phyloP scores from a whole-genome alignment of 78 protist species.

The Capsaspora owczarzaki region DNA sequence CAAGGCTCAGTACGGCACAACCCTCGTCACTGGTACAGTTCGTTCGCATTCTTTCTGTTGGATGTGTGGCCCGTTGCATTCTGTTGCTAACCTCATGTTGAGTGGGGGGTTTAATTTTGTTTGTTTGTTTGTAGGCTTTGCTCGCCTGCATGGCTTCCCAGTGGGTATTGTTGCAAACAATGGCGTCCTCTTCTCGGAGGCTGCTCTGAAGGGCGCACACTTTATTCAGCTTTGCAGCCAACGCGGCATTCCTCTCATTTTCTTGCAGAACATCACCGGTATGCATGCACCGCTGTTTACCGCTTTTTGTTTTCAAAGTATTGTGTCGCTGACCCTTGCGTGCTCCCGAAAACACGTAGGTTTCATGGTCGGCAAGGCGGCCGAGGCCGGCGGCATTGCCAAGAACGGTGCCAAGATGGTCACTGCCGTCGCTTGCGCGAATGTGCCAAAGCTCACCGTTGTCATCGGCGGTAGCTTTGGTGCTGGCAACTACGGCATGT shows the following conservation, averaged over 20 bases:
- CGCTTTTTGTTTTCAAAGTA: not conserved
- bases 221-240: constrained; percentile 87
- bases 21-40: constrained; percentile 67
- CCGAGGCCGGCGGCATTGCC: constrained; percentile 83
- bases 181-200: constrained; percentile 72
- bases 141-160: constrained; percentile 79
- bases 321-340: no score
- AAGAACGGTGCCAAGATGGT: constrained; percentile 96
- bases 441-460: constrained; percentile 93
- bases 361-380: constrained; percentile 90
- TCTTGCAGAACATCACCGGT: constrained; percentile 93
- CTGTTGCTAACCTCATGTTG: no score
- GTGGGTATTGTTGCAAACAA: constrained; percentile 96
- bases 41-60: not conserved
- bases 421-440: constrained; percentile 88
- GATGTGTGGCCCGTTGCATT: not conserved
- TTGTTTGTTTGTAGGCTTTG: constrained; percentile 56
- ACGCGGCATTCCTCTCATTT: constrained; percentile 86
- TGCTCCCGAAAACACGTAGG: no score
- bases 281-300: not conserved
- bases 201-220: constrained; percentile 85
- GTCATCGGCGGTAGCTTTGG: constrained; percentile 93
- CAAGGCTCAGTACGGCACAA: constrained; percentile 82
- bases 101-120: not conserved
- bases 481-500: constrained; percentile 97